Conservation (phyloP, 352 stramenopile species). For the Pythium biforme region DNA sequence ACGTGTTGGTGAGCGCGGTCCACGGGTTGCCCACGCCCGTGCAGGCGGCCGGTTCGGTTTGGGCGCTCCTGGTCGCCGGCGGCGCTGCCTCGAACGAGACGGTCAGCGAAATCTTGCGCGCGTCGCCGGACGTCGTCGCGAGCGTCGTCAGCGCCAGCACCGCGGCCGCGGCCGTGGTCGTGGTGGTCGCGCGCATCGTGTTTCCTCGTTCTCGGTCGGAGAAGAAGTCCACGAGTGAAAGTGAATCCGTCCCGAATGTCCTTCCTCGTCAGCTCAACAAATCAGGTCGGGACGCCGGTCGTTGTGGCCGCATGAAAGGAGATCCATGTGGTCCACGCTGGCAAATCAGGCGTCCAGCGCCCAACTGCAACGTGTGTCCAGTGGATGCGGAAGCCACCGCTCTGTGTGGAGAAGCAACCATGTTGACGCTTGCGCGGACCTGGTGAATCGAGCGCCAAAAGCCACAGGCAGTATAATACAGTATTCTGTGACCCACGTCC, state of each 20-base stretch:
- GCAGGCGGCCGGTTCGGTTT: neutral
- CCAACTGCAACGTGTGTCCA: too few species aligned
- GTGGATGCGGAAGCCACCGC: too few species aligned
- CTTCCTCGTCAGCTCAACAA: neutral
- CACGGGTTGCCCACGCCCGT: conserved; percentile 18
- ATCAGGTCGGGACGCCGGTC: neutral
- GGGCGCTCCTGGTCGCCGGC: too few species aligned
- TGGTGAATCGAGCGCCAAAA: too few species aligned
- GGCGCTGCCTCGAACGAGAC: neutral
- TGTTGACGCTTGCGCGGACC: too few species aligned
- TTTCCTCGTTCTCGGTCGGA: too few species aligned
- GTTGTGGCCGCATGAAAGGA: neutral
- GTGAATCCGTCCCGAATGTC: too few species aligned
- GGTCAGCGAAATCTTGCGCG: conserved; percentile 3
- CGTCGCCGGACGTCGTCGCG: neutral
- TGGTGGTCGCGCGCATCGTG: neutral
- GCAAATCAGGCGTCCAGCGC: neutral
- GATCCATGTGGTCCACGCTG: conserved; percentile 1
- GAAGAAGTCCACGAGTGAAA: too few species aligned
- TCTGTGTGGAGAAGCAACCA: too few species aligned
- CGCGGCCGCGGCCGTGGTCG: too few species aligned
- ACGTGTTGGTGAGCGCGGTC: conserved; percentile 27
- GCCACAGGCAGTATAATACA: too few species aligned
- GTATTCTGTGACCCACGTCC: too few species aligned
- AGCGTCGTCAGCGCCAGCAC: neutral